phyloP scores from a whole-genome alignment of 805 yeast genomes.

The Saccharomycopsis sp. region DNA sequence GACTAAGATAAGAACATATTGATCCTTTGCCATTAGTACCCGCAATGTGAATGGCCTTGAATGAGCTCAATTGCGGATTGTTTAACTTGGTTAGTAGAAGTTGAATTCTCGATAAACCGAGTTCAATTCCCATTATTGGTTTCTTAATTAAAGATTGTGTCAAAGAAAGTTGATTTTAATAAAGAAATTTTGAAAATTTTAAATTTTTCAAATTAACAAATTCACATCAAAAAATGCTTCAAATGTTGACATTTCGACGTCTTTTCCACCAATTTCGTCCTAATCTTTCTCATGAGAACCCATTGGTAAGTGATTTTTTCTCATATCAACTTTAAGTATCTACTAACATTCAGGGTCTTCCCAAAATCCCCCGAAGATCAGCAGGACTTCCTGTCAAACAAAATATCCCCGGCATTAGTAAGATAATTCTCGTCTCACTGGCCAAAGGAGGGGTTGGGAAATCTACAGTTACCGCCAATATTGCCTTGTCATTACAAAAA shows the following conservation, averaged over 20 bases:
- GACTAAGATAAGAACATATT: constrained; percentile 69
- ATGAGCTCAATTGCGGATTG: too few relatives aligned
- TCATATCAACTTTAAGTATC: too few relatives aligned
- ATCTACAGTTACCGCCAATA: constrained; percentile 64
- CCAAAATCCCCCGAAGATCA: constrained; percentile 20
- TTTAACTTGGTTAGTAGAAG: too few relatives aligned
- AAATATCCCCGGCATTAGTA: constrained; percentile 48
- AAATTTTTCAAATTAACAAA: too few relatives aligned
- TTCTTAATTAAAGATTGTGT: too few relatives aligned
- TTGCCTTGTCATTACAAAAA: constrained; percentile 50
- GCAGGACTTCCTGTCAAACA: constrained; percentile 34
- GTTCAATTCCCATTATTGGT: too few relatives aligned
- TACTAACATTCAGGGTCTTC: constrained; percentile 29
- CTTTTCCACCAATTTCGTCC: too few relatives aligned
- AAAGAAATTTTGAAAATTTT: too few relatives aligned
- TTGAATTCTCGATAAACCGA: too few relatives aligned
- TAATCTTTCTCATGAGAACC: background rate
- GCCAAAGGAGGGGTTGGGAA: constrained; percentile 98
- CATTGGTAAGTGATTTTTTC: background rate
- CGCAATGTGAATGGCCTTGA: constrained; percentile 82
- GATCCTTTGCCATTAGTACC: constrained; percentile 98
- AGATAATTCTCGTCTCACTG: constrained; percentile 58
- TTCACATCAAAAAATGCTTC: too few relatives aligned
- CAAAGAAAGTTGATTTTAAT: too few relatives aligned
- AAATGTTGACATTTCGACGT: too few relatives aligned